Conservation (phyloP, 1,284 basidiomycete species). For the Grifola frondosa region DNA sequence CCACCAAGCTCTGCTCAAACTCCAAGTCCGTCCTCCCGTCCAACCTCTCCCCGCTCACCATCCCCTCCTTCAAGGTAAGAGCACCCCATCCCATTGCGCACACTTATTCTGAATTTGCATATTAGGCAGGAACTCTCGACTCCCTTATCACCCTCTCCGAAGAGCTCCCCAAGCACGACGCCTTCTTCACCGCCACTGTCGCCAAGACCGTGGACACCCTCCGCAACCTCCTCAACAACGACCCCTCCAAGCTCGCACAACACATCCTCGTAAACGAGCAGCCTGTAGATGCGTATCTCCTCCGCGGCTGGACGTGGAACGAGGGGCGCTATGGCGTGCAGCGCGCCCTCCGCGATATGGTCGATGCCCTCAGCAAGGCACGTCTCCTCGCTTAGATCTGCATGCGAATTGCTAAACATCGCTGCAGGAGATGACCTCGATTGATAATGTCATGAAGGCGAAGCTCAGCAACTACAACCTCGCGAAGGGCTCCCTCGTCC, state of each 20-base stretch:
- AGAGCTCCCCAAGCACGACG: constrained; percentile 89
- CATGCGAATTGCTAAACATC: constrained; percentile 3
- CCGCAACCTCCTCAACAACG: constrained; percentile 88
- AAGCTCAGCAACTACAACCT: constrained; percentile 93
- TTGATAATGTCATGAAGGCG: constrained; percentile 87
- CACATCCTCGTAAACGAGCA: constrained; percentile 86
- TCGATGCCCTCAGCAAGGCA: constrained; percentile 83
- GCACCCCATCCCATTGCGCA: not conserved
- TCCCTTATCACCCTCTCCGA: constrained; percentile 89
- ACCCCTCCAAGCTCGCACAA: constrained; percentile 78
- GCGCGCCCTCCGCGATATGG: constrained; percentile 75
- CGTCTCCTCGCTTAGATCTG: constrained; percentile 6
- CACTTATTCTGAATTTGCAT: constrained; percentile 1
- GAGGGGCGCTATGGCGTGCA: constrained; percentile 84
- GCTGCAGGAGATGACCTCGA: constrained; percentile 81
- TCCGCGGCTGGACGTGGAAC: constrained; percentile 85
- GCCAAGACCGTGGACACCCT: constrained; percentile 95
- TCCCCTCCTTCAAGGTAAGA: constrained; percentile 80
- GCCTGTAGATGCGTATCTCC: constrained; percentile 78
- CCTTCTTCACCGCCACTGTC: constrained; percentile 84
- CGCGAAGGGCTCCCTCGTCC: constrained; percentile 90
- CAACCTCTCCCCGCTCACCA: constrained; percentile 54
- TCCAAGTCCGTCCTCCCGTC: constrained; percentile 49
- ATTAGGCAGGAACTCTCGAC: constrained; percentile 92
- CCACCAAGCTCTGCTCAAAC: constrained; percentile 46